Evolutionary conservation across 306 rosid genomes (phyloP).

Genomic region (Astragalus membranaceus): DNA sequence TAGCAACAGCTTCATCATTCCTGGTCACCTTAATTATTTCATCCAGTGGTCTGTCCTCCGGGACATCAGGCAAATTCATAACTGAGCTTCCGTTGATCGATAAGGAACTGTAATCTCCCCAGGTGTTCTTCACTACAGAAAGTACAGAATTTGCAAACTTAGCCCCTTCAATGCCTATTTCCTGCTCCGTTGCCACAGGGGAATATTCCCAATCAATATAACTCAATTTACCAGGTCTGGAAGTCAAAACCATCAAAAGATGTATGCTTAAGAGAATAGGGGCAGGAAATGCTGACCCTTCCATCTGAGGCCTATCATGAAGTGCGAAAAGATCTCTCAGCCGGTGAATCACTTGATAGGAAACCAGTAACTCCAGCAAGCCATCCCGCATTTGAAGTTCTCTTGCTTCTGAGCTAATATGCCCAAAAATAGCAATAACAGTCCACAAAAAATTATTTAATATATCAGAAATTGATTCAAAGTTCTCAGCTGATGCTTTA

Average conservation of each 20-base stretch:
- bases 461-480: constrained; percentile 77
- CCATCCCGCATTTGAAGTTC: constrained; percentile 96
- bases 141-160: constrained; percentile 37
- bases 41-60: constrained; percentile 69
- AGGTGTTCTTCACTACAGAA: constrained; percentile 28
- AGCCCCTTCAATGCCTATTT: constrained; percentile 36
- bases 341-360: constrained; percentile 89
- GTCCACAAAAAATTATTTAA: constrained; percentile 84
- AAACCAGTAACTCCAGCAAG: constrained; percentile 76
- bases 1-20: constrained; percentile 34
- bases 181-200: constrained; percentile 31
- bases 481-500: constrained; percentile 78
- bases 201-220: constrained; percentile 67
- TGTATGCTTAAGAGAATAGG: constrained; percentile 75
- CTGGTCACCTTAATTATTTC: constrained; percentile 33
- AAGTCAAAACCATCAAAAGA: constrained; percentile 78
- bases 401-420: constrained; percentile 64
- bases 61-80: constrained; percentile 59
- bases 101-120: constrained; percentile 40
- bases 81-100: constrained; percentile 38
- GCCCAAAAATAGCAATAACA: constrained; percentile 71
- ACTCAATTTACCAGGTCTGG: constrained; percentile 52
- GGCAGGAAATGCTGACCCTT: constrained; percentile 84
- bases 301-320: constrained; percentile 97
- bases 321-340: constrained; percentile 96